These are phyloP conservation scores for Phylloporus sp. DNA, from an alignment of 768 basidiomycete species.

Conservation along the genomic window DNA sequence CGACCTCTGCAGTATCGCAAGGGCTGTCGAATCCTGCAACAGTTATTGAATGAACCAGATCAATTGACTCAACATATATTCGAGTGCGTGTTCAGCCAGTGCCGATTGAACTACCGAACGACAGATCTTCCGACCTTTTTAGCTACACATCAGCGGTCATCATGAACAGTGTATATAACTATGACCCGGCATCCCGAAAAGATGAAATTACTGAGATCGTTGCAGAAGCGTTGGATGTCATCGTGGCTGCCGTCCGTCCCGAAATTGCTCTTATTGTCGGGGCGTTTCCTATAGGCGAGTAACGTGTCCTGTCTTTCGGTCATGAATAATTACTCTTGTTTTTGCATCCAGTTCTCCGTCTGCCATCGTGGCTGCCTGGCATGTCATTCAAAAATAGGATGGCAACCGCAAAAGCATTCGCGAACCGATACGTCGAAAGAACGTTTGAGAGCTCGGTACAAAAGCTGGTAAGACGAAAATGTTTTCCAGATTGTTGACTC, in stretches of 20 bases:
- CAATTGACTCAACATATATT: constrained; percentile 27
- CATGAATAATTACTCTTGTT: background rate
- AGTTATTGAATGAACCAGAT: constrained; percentile 29
- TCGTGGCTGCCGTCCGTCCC: background rate
- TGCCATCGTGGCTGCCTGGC: constrained; percentile 9
- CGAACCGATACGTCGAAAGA: background rate
- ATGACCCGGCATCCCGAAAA: background rate
- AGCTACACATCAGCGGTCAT: background rate
- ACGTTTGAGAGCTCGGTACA: background rate
- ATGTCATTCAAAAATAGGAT: constrained; percentile 8
- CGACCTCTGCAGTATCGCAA: constrained; percentile 23
- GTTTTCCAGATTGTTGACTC: background rate
- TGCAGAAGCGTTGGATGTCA: background rate
- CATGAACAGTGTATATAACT: background rate
- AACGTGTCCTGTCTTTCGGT: too few relatives aligned
- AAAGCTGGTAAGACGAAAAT: background rate
- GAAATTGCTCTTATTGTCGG: background rate
- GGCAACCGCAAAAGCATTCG: background rate
- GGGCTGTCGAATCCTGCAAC: constrained; percentile 25
- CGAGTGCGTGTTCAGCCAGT: background rate
- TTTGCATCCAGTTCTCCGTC: background rate
- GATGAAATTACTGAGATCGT: background rate
- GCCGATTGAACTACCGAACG: background rate
- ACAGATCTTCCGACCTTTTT: background rate
- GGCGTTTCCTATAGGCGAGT: background rate